Evolutionary conservation across 1,284 basidiomycete species (phyloP).

Genomic region (Leucoagaricus sp.): DNA sequence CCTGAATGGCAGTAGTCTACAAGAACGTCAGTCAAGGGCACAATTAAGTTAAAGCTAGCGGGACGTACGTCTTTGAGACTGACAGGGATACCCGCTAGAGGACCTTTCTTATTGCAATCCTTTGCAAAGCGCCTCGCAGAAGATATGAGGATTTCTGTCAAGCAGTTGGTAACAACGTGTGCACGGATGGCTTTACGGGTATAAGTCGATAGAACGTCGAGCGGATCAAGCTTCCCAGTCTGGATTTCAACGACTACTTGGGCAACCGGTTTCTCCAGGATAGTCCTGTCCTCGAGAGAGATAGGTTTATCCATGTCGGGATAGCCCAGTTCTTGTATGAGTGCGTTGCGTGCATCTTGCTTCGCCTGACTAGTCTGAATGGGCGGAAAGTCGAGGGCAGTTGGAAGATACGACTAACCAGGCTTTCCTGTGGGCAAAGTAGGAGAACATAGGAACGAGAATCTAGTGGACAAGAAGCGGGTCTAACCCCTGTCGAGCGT

Average conservation of each 20-base stretch:
- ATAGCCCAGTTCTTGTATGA: constrained; percentile 39
- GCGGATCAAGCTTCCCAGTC: constrained; percentile 38
- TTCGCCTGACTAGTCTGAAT: constrained; percentile 34
- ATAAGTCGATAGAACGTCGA: constrained; percentile 47
- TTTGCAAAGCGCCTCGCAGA: constrained; percentile 45
- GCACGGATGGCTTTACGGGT: constrained; percentile 54
- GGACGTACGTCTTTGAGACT: constrained; percentile 47
- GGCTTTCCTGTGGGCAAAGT: constrained; percentile 10
- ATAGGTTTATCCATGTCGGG: constrained; percentile 41
- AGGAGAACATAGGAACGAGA: constrained; percentile 6
- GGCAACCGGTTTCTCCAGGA: constrained; percentile 43
- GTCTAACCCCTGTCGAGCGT: too few relatives aligned
- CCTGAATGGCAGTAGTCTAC: constrained; percentile 47
- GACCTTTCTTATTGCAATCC: constrained; percentile 43
- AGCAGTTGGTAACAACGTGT: constrained; percentile 55
- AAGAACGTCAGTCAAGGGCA: neutral
- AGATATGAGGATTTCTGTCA: constrained; percentile 56
- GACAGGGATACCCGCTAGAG: constrained; percentile 49
- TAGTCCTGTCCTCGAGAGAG: constrained; percentile 36
- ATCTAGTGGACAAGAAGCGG: neutral
- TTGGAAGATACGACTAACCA: constrained; percentile 14
- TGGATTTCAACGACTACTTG: constrained; percentile 43
- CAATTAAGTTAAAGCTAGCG: neutral
- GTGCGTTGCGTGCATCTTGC: constrained; percentile 45
- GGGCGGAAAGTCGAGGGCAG: neutral